phyloP scores from a whole-genome alignment of 2,329 filamentous ascomycete genomes.

The Pseudopyricularia javanii region DNA sequence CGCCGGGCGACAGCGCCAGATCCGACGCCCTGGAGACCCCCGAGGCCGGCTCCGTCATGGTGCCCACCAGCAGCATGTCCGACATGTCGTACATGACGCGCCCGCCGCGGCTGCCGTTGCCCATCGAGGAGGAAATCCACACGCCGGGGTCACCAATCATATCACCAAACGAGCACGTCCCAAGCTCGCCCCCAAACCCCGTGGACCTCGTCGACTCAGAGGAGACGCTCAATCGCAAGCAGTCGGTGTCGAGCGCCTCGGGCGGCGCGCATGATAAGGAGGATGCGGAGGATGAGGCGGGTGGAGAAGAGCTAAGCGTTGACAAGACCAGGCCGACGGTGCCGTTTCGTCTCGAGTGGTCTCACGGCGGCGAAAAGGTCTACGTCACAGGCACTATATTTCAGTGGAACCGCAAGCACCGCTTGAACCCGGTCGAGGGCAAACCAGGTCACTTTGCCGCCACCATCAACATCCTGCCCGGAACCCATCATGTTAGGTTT shows the following conservation, averaged over 20 bases:
- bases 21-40: conserved; percentile 10
- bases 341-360: conserved; percentile 79
- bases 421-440: conserved; percentile 59
- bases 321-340: conserved; percentile 68
- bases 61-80: conserved; percentile 45
- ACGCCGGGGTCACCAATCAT: conserved; percentile 85
- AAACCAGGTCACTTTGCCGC: conserved; percentile 58
- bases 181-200: conserved; percentile 32
- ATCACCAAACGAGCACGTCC: conserved; percentile 49
- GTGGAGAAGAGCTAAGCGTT: conserved; percentile 67
- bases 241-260: conserved; percentile 47
- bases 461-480: conserved; percentile 72
- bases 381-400: conserved; percentile 97
- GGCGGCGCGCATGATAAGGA: conserved; percentile 25
- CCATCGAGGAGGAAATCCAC: conserved; percentile 84
- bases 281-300: conserved; percentile 56
- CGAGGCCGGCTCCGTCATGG: conserved; percentile 24
- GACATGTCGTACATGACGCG: conserved; percentile 52
- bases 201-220: conserved; percentile 38
- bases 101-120: conserved; percentile 82
- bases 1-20: conserved; percentile 17
- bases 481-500: conserved; percentile 94
- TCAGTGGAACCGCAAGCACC: conserved; percentile 91
- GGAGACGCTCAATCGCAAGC: conserved; percentile 34
- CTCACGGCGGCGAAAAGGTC: conserved; percentile 69